Conservation (phyloP, 2,329 filamentous ascomycete species). For the Juglanconis oblonga region DNA sequence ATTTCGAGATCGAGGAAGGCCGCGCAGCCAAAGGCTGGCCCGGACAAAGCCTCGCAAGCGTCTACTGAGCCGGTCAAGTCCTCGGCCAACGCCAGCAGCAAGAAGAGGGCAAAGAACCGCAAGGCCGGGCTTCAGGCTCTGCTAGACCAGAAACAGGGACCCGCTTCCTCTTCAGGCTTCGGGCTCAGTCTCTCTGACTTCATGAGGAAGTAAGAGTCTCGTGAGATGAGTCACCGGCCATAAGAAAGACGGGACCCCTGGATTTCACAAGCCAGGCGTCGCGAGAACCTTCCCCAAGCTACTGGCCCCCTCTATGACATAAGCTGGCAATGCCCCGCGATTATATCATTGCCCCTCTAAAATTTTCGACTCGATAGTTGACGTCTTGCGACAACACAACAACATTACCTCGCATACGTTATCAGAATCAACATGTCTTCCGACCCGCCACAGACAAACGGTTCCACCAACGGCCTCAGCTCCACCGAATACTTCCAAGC, state of each 20-base stretch:
- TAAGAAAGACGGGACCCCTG: too few relatives aligned
- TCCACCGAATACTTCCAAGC: conserved; percentile 57
- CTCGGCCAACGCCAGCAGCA: conserved; percentile 56
- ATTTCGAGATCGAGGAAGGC: conserved; percentile 26
- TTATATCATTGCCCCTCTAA: conserved; percentile 36
- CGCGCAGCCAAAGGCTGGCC: conserved; percentile 1
- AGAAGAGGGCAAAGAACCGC: conserved; percentile 62
- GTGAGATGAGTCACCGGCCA: not conserved
- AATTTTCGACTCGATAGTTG: conserved; percentile 24
- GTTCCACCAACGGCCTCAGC: conserved; percentile 28
- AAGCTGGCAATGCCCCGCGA: conserved; percentile 33
- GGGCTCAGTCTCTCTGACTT: conserved; percentile 56
- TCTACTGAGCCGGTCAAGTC: conserved; percentile 27
- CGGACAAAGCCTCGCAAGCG: conserved; percentile 4
- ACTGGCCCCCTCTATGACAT: conserved; percentile 29
- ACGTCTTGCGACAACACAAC: not conserved
- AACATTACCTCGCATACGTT: not conserved
- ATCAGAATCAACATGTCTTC: conserved; percentile 12
- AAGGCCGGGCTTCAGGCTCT: conserved; percentile 66
- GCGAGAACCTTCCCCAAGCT: conserved; percentile 25
- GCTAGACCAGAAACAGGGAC: conserved; percentile 49
- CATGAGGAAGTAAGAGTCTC: conserved; percentile 35
- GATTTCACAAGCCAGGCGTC: not conserved
- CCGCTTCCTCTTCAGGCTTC: conserved; percentile 34
- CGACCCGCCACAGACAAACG: conserved; percentile 31